A percentile compares a stretch with the other conserved stretches of the same genome.
phyloP scores from a whole-genome alignment of 176 grass and related monocot genomes.

The Aegilops umbellulata region DNA sequence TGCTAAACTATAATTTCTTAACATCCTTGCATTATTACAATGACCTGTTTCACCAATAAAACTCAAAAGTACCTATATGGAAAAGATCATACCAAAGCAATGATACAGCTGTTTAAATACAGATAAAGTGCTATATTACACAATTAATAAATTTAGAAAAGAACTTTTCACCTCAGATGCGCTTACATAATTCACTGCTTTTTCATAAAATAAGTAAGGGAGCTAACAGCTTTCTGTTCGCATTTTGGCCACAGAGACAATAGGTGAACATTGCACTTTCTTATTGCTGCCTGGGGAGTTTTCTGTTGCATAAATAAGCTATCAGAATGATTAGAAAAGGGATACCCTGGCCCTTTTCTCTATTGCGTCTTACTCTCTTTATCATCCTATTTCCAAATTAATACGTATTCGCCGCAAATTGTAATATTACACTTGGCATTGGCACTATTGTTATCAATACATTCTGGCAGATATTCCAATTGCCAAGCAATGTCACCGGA shows the following conservation, averaged over 20 bases:
- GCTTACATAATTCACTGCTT: neutral
- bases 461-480: neutral
- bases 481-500: neutral
- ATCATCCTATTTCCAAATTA: slow-evolving; percentile 9
- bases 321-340: neutral
- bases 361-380: neutral
- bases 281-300: neutral
- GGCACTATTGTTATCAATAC: neutral
- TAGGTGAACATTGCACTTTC: neutral
- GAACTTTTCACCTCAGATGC: neutral
- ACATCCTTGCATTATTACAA: neutral
- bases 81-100: slow-evolving; percentile 10
- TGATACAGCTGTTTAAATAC: neutral
- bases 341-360: neutral
- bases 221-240: neutral
- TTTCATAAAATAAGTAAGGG: neutral
- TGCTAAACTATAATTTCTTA: neutral
- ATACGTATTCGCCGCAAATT: neutral
- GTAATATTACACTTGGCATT: neutral
- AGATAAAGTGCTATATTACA: neutral
- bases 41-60: neutral
- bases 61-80: neutral
- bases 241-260: slow-evolving; percentile 8
- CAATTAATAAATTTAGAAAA: slow-evolving; percentile 14
- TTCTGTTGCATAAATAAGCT: slow-evolving; percentile 19